A percentile compares a stretch with the other conserved stretches of the same genome.
Evolutionary conservation across 495 filamentous ascomycete genomes (phyloP).

Genomic region (Schizothecium vesticola): DNA sequence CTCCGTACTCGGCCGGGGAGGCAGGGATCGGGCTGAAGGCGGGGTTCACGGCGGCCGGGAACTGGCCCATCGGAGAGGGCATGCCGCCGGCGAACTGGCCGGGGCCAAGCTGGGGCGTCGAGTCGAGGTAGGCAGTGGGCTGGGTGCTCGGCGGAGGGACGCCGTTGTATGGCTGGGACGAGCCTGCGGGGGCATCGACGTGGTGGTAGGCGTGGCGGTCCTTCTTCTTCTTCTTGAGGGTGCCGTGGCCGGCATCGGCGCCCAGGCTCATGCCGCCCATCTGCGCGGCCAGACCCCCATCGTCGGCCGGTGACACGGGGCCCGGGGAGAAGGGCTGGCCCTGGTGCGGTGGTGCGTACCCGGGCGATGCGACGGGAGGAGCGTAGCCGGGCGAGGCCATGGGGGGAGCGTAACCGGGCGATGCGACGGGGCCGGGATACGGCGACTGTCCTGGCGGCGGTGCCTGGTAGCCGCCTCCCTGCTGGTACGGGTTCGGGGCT

Average conservation of each 20-base stretch:
- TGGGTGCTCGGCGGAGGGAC: slow-evolving; percentile 56
- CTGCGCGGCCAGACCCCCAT: slow-evolving; percentile 69
- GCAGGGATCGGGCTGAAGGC: slow-evolving; percentile 53
- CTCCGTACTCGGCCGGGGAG: slow-evolving; percentile 52
- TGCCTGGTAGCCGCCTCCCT: slow-evolving; percentile 44
- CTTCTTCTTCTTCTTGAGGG: slow-evolving; percentile 76
- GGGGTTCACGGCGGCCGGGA: slow-evolving; percentile 55
- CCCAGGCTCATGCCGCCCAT: slow-evolving; percentile 79
- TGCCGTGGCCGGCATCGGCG: slow-evolving; percentile 46
- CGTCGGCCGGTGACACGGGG: slow-evolving; percentile 22
- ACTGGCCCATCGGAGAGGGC: slow-evolving; percentile 55
- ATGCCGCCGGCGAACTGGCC: slow-evolving; percentile 39
- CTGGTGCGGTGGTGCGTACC: neutral
- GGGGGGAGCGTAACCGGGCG: slow-evolving; percentile 34
- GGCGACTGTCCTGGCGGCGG: slow-evolving; percentile 10
- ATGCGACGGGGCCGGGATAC: slow-evolving; percentile 29
- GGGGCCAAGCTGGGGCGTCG: slow-evolving; percentile 42
- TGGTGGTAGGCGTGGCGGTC: slow-evolving; percentile 88
- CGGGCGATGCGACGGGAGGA: neutral
- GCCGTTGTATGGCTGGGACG: slow-evolving; percentile 61
- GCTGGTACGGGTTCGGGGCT: slow-evolving; percentile 55
- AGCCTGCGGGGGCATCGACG: slow-evolving; percentile 63
- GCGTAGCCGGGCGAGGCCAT: slow-evolving; percentile 25
- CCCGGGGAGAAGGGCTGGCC: neutral
- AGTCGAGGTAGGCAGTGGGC: slow-evolving; percentile 64